Evolutionary conservation across 73 alveolate genomes (phyloP).

Genomic region (Paramecium biaurelia): DNA sequence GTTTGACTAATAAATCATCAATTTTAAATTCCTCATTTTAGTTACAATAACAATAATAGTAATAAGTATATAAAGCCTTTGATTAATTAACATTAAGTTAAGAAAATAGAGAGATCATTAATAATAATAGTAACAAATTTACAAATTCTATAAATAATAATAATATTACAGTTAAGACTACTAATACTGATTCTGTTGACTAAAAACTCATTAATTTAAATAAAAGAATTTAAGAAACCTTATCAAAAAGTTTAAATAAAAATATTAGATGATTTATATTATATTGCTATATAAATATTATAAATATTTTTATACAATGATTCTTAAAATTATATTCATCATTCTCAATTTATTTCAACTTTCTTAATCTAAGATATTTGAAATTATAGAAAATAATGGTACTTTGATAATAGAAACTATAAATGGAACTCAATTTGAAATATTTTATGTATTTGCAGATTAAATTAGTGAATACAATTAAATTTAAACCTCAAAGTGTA

Average conservation of each 20-base stretch:
- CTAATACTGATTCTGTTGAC: neutral
- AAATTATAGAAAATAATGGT: neutral
- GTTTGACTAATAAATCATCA: neutral
- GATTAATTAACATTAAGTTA: neutral
- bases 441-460: neutral
- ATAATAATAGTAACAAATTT: neutral
- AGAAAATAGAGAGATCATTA: neutral
- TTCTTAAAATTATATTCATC: neutral
- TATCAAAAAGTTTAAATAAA: slow-evolving; percentile 6
- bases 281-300: neutral
- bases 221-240: slow-evolving; percentile 25
- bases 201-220: slow-evolving; percentile 4
- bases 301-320: neutral
- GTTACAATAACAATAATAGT: neutral
- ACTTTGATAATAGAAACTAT: neutral
- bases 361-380: neutral
- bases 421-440: neutral
- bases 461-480: neutral
- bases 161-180: neutral
- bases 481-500: neutral
- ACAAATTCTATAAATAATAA: neutral
- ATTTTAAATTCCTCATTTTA: neutral
- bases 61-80: neutral
- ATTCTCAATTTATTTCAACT: no score
- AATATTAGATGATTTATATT: neutral